Evolutionary conservation across 2,329 filamentous ascomycete genomes (phyloP), one percentile per base, ranked within the genome.

Genomic region (Ophiostoma sp.): DNA sequence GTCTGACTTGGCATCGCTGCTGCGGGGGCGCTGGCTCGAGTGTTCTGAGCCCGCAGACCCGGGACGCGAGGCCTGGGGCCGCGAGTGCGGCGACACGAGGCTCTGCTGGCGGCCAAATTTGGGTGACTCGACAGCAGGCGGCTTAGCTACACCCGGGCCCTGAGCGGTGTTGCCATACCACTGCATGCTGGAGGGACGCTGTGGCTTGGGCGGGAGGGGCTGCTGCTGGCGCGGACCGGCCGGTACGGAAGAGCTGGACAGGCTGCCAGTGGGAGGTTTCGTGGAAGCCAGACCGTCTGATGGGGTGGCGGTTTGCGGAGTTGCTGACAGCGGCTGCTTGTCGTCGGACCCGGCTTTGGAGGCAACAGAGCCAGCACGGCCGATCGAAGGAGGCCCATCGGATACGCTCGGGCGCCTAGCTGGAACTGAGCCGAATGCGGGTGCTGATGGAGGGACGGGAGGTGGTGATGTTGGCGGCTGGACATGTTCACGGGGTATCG

Each of bases 371-470:
- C 48, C 65, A 35, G 65, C 23, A 15, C 62, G 33, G 20, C 62
- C 62, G 8, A 39, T 41, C 4, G 62, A 65, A 2, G 62, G 65
- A 2, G 84, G 84, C 1, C 79, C 78, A 1, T 82, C 81, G 8
- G 76, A 73, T 6, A 76, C 71, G 13, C 79, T 77, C 1, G 78
- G 72, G 17, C 79, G 80, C 71, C 85, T 81, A 69, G 81, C 84
- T 0, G 83, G 83, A 5, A 86, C 81, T 6, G 85, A 83, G 11
- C 85, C 86, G 75, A 87, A 87, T 3, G 85, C 84, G 15, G 86
- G 85, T 3, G 85, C 85, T 0, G 86, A 85, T 2, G 86, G 85
- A 5, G 85, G 85, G 15, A 87, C 76, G 0, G 85, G 85, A 10
- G 86, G 85, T 2, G 85, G 85, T 5, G 86, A 87, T 17, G 85